These are phyloP conservation scores for Aspergillus saccharolyticus DNA, from an alignment of 495 filamentous ascomycete species.

Conservation along the genomic window DNA sequence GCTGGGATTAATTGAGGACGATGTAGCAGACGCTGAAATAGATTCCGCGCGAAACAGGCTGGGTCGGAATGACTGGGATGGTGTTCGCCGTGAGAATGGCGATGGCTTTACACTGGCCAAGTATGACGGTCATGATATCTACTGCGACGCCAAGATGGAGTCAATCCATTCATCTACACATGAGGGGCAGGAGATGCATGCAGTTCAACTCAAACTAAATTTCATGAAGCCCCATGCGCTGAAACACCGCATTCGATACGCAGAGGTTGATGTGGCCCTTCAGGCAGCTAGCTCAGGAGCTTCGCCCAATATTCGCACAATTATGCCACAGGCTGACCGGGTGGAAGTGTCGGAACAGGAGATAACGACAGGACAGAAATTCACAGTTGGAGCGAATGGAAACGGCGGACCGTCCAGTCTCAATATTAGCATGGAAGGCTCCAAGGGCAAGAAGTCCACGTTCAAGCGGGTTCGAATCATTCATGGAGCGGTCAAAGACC, in stretches of 20 bases:
- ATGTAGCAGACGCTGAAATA: background rate
- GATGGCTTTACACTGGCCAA: conserved; percentile 7
- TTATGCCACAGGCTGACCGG: conserved; percentile 8
- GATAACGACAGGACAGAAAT: conserved; percentile 3
- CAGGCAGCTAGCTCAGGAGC: background rate
- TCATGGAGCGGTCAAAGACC: conserved; percentile 5
- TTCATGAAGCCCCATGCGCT: conserved; percentile 7
- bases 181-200: conserved; percentile 4
- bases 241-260: conserved; percentile 7
- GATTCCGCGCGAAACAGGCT: background rate
- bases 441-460: background rate
- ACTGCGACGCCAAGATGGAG: conserved; percentile 6
- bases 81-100: conserved; percentile 2
- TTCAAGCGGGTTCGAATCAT: conserved; percentile 8
- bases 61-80: conserved; percentile 1
- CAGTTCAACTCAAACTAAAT: conserved; percentile 4
- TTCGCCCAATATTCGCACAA: conserved; percentile 1
- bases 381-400: conserved; percentile 2
- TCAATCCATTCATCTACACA: background rate
- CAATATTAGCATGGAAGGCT: conserved; percentile 10
- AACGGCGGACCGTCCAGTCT: conserved; percentile 5
- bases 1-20: background rate
- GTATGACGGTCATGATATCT: conserved; percentile 8
- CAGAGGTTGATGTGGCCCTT: background rate
- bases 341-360: conserved; percentile 9